Base-by-base conservation (phyloP, 257 asterid species). In the Rubia yunnanensis region DNA sequence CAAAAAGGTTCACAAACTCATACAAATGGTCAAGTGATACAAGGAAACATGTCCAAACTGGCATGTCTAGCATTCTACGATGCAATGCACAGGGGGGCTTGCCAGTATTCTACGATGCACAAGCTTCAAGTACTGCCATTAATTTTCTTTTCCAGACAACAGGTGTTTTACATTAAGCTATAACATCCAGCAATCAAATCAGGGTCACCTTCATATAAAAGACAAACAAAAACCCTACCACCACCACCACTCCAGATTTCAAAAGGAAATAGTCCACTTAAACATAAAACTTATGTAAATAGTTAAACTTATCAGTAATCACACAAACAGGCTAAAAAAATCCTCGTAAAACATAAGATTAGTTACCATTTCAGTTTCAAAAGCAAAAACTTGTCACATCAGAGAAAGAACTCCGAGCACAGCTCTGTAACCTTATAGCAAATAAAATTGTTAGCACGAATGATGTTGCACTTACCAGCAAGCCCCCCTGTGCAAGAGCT, bases 401-500 rank as follows among this genome's bases (percentile, higher is more conserved):
- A 53, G 36, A 57, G 58, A 36, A 55, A 64, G 17, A 26, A 20
- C 23, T 38, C 54, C 4, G 27, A 55, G 30, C 9, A 27, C 38
- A 71, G 28, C 75, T 28, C 38, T 18, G 60, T 0, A 55, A 35
- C 23, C 56, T 31, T 41, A 41, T 24, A 27, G 60, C 27, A 60
- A n/a, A 17, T 60, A 60, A 60, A 34, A 18, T 20, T 34, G 48
- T 34, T 18, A 32, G 18, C 27, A 60, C 0, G 11, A 26, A 32
- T 6, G 4, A 7, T 17, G 26, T 5, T 6, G 8, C 20, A 59
- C 76, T 82, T 85, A 92, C 99, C 94, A 92, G 83, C 60, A 92
- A 76, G 78, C 99, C 96, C 58, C 94, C 96, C 83, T 92, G 97
- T 74, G 99, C 97, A 78, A 92, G 90, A 77, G 83, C 87, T 26